A percentile compares a stretch with the other conserved stretches of the same genome.
Evolutionary conservation across 768 basidiomycete species (phyloP).

Genomic region (Termitomyces sp.): DNA sequence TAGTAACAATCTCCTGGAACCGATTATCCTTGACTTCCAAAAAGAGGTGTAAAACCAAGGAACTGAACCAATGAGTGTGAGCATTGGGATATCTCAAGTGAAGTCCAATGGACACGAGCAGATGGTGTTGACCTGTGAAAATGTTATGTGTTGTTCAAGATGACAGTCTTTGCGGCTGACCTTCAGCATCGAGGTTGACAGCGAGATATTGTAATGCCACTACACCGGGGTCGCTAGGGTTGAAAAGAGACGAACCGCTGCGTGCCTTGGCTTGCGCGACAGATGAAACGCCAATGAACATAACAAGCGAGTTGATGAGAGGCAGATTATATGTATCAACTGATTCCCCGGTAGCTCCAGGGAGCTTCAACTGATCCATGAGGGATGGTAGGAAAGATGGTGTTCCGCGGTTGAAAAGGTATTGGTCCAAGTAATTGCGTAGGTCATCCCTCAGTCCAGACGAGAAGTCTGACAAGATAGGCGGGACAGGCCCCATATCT

Average conservation of each 20-base stretch:
- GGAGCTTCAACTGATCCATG: slow-evolving; percentile 65
- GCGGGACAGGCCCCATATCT: slow-evolving; percentile 91
- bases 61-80: slow-evolving; percentile 98
- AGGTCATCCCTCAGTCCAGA: slow-evolving; percentile 77
- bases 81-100: slow-evolving; percentile 97
- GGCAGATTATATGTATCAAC: slow-evolving; percentile 78
- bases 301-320: slow-evolving; percentile 88
- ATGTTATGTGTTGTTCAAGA: neutral
- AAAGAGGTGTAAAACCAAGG: slow-evolving; percentile 85
- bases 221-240: slow-evolving; percentile 78
- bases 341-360: slow-evolving; percentile 37
- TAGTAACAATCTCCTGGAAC: slow-evolving; percentile 79
- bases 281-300: slow-evolving; percentile 93
- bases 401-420: slow-evolving; percentile 70
- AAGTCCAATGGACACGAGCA: slow-evolving; percentile 87
- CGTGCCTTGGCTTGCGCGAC: slow-evolving; percentile 85
- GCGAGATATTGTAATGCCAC: slow-evolving; percentile 80
- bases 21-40: slow-evolving; percentile 69
- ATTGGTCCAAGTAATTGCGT: slow-evolving; percentile 75
- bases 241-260: slow-evolving; percentile 78
- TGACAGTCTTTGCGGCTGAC: slow-evolving; percentile 33
- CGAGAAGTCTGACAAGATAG: slow-evolving; percentile 87
- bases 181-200: slow-evolving; percentile 84
- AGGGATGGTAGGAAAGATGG: slow-evolving; percentile 71
- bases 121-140: slow-evolving; percentile 82